Evolutionary conservation across 2,329 filamentous ascomycete species (phyloP).

Genomic region (Raffaelea ambrosiae): DNA sequence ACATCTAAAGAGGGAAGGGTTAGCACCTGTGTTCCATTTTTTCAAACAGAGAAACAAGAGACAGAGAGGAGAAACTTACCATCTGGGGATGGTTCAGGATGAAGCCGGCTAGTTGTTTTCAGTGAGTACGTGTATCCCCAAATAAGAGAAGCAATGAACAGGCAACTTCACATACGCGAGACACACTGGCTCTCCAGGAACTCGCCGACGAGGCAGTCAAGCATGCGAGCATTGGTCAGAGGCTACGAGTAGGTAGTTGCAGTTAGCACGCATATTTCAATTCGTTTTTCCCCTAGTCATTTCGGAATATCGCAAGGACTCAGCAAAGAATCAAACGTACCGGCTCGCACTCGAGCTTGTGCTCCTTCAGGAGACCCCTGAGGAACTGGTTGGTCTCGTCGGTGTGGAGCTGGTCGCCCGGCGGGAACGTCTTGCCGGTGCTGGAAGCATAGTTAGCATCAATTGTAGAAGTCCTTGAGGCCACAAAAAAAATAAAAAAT

Average conservation of each 20-base stretch:
- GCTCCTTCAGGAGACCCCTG: constrained; percentile 74
- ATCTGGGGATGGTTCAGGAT: constrained; percentile 16
- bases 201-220: constrained; percentile 89
- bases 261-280: not conserved
- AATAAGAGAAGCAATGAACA: not conserved
- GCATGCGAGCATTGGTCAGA: constrained; percentile 88
- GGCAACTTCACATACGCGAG: constrained; percentile 8
- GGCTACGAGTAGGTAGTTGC: constrained; percentile 40
- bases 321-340: no score
- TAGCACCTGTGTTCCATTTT: constrained; percentile 23
- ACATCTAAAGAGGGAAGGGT: constrained; percentile 58
- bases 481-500: no score
- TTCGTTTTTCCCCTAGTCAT: no score
- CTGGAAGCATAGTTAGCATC: not conserved
- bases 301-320: no score
- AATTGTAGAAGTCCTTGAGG: not conserved
- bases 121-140: no score
- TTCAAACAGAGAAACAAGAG: constrained; percentile 23
- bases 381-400: constrained; percentile 84
- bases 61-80: not conserved
- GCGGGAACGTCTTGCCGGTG: constrained; percentile 81
- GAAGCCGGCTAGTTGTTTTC: constrained; percentile 11
- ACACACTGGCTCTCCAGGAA: constrained; percentile 85
- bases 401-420: constrained; percentile 82
- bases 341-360: constrained; percentile 79